Evolutionary conservation across 176 grass and related monocot species (phyloP), one percentile per base, ranked within the genome.

Genomic region (Oryza australiensis): DNA sequence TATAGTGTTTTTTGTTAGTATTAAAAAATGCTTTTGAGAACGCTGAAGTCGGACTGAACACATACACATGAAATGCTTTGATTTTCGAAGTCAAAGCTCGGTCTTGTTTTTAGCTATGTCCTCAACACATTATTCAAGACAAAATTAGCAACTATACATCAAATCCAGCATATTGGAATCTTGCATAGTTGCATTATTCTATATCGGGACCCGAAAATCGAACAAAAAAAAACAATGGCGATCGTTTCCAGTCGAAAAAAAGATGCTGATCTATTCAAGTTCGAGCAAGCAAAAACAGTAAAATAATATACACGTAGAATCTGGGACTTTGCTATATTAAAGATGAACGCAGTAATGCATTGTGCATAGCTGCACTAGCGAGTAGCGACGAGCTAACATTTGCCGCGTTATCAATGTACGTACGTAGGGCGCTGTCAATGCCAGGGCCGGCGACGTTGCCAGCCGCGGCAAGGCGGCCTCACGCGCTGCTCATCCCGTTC

Each of bases 401-500:
- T 53, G 48, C 49, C 1, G 14, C 12, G 0, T 51, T 51, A 51
- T 16, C 48, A 12, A n/a, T n/a, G n/a, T 5, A 6, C 5, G 5
- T 5, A 3, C 15, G 48, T 53, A 53, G 49, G 20, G 49, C 49
- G 49, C n/a, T n/a, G n/a, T 8, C 29, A 35, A 62, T 76, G 74
- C 33, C 33, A 4, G 22, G 7, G 20, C 22, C 30, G 13, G 18
- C 73, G 20, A 48, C 30, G 32, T 68, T 18, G 30, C 10, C 16
- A 30, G 32, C 20, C 34, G 29, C 22, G n/a, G 22, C 32, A 32
- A 74, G 20, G 74, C 53, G 33, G 53, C 22, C 53, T 7, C 74
- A 62, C 53, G 74, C 74, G 34, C 53, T 60, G 53, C 12, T 63
- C 57, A 11, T 77, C 74, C 55, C 74, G 7, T 63, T 15, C 33